Evolutionary conservation across 257 asterid genomes (phyloP), one percentile per base, ranked within the genome.

Genomic region (Solanum sejunctum): DNA sequence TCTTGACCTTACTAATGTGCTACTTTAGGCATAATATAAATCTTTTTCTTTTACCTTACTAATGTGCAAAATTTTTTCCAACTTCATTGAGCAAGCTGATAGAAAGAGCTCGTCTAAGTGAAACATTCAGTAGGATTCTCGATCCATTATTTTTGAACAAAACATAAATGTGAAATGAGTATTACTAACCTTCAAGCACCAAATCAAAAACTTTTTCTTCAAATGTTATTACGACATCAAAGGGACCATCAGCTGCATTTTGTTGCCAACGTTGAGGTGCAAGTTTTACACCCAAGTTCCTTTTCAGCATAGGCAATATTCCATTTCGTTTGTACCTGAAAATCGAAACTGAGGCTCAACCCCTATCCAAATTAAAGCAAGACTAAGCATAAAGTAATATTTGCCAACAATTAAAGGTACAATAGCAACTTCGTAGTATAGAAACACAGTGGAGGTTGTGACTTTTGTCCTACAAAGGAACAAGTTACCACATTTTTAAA

Each of bases 241-340:
- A 97, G 56, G 91, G 72, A 20, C 99, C 99, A 88, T 97, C 99
- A 11, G 90, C 87, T 13, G 95, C 98, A 88, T 97, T 97, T 1
- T 93, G 98, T 85, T 97, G 99, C 99, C 99, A 97, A 39, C 99
- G 91, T 84, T 95, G 99, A 55, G 99, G 99, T 20, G 99, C 98
- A 7, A 86, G 83, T 88, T 97, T 97, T 23, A 97, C 99, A 66
- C 86, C 87, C 71, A 94, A 73, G 82, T 97, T 97, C 92, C 99
- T 92, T 93, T 95, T 97, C n/a, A 97, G 93, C 99, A 97, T 97
- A 64, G 98, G 96, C 89, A 97, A 79, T 91, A 95, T 95, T 66
- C 99, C 99, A 61, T 97, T 97, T 83, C 99, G 88, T 78, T 97
- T 93, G 87, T 97, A 97, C 89, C 99, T 96, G 85, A 5, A 79